Evolutionary conservation across 331 rosid genomes (phyloP), one percentile per base, ranked within the genome.

Genomic region (Quercus tomentella): DNA sequence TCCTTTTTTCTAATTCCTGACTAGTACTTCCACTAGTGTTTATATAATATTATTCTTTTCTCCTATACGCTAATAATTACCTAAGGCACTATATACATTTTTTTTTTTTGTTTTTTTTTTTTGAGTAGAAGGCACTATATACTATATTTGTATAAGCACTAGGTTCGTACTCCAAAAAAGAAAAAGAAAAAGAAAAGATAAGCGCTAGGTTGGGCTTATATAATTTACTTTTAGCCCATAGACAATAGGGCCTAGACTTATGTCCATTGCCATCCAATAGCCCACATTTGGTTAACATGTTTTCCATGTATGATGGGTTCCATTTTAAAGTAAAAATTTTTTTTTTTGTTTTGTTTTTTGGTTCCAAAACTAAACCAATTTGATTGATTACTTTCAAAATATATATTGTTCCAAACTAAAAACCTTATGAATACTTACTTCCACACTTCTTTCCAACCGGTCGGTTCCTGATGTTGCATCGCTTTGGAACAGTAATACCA

Each of bases 401-500:
- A 45, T 45, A 45, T 45, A 8, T 11, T 45, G 52, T 45, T 9
- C 52, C 15, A 45, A 2, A 45, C 52, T 45, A 45, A 45, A 45
- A 9, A 11, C 15, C 52, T 9, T 31, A 3, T 8, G 4, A 55
- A 6, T 21, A 76, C 98, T 94, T 84, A 94, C 97, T 86, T 81
- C 98, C 98, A 77, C 98, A 94, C 83, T 94, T 94, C 85, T 91
- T 89, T 67, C 97, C 98, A 17, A 77, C 90, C 3, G 91, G 91
- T n/a, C 98, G 85, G 89, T 92, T 94, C 72, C 73, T 84, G 71
- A 94, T 92, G 87, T 86, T 91, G 93, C 98, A 94, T 20, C 97
- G 81, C 85, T 94, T 94, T 7, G 98, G 97, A 69, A 94, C 61
- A 62, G 92, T 85, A 17, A 94, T 91, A 31, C 97, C 98, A 75